A percentile compares a stretch with the other conserved stretches of the same genome.
phyloP scores from a whole-genome alignment of 768 basidiomycete species.

The Mycena amicta region DNA sequence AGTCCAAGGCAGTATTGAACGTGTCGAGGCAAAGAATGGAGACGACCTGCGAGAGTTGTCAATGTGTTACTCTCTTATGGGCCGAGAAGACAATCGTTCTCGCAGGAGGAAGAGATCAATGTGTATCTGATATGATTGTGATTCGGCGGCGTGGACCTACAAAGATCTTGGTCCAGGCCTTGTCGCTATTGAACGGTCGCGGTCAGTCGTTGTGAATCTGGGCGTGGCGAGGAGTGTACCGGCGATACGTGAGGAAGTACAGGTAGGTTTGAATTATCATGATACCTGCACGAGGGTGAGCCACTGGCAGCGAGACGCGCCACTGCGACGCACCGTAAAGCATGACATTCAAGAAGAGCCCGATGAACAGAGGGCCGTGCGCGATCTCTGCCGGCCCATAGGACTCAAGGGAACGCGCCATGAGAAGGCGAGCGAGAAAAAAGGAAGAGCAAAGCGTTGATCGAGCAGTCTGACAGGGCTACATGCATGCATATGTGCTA shows the following conservation, averaged over 20 bases:
- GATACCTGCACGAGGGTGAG: conserved; percentile 7
- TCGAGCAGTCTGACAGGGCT: too few species aligned
- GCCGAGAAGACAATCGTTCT: too few species aligned
- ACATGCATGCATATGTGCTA: too few species aligned
- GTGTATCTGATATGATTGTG: conserved; percentile 20
- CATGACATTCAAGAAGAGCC: conserved; percentile 36
- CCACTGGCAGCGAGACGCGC: not conserved
- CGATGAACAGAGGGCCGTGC: conserved; percentile 39
- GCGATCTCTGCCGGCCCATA: conserved; percentile 13
- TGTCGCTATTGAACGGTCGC: conserved; percentile 26
- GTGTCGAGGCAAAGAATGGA: conserved; percentile 38
- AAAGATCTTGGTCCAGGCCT: conserved; percentile 25
- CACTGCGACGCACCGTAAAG: conserved; percentile 37
- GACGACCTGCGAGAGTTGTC: conserved; percentile 8
- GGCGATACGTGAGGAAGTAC: conserved; percentile 40
- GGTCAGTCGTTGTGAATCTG: conserved; percentile 12
- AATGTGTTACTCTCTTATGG: too few species aligned
- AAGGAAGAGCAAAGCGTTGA: too few species aligned
- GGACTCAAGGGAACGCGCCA: not conserved
- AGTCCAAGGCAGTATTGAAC: conserved; percentile 38
- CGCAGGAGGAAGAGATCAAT: too few species aligned
- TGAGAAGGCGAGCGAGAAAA: not conserved
- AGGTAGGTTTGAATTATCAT: conserved; percentile 37
- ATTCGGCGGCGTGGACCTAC: conserved; percentile 31
- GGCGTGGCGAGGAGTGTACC: conserved; percentile 22